phyloP scores from a whole-genome alignment of 352 stramenopile genomes.

The Pythium apleroticum region DNA sequence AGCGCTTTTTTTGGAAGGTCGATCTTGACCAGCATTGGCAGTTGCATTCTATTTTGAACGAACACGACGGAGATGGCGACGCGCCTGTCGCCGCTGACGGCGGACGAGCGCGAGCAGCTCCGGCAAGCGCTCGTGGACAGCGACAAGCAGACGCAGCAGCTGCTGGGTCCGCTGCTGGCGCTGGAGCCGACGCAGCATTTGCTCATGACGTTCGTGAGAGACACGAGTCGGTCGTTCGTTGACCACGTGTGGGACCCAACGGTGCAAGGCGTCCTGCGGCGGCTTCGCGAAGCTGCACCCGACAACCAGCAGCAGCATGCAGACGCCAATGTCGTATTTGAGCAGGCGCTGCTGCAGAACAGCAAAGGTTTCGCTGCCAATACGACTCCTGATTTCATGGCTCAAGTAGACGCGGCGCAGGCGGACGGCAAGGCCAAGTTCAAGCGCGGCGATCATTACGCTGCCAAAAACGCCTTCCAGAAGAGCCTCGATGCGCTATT shows the following conservation, averaged over 20 bases:
- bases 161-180: constrained; percentile 58
- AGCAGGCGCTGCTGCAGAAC: constrained; percentile 29
- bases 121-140: constrained; percentile 36
- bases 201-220: constrained; percentile 65
- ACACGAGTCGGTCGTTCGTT: constrained; percentile 57
- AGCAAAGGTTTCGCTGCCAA: background rate
- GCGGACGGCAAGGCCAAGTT: constrained; percentile 72
- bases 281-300: constrained; percentile 35
- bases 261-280: constrained; percentile 51
- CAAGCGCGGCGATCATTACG: constrained; percentile 53
- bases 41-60: background rate
- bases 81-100: constrained; percentile 17
- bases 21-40: too few relatives aligned
- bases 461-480: constrained; percentile 69
- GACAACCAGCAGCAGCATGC: constrained; percentile 8
- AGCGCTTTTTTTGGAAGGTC: constrained; percentile 13
- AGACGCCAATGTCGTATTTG: constrained; percentile 44
- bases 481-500: constrained; percentile 40
- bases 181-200: constrained; percentile 66
- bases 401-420: constrained; percentile 46
- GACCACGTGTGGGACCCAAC: constrained; percentile 78
- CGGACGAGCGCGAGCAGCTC: constrained; percentile 40
- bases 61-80: background rate
- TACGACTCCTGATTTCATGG: constrained; percentile 27
- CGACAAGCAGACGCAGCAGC: constrained; percentile 52